These are phyloP conservation scores for Fomitopsis schrenkii DNA, from an alignment of 1,284 basidiomycete genomes.

Conservation along the genomic window DNA sequence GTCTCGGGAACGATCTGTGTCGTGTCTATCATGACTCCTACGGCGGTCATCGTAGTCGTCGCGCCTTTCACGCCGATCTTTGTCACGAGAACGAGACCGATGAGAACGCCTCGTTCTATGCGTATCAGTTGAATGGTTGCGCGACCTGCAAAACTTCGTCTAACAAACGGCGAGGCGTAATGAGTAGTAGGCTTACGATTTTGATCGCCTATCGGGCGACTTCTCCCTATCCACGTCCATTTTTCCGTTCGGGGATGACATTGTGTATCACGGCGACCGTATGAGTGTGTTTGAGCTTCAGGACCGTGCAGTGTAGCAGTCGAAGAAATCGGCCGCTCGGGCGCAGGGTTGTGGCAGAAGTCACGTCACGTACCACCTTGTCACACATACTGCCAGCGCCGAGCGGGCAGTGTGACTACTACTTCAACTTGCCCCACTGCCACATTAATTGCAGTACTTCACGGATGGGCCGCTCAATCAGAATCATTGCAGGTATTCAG, in stretches of 20 bases:
- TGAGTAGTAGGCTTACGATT: slow-evolving; percentile 47
- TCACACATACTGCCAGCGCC: neutral
- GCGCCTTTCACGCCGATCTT: slow-evolving; percentile 37
- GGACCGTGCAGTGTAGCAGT: neutral
- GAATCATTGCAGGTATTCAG: too few species aligned
- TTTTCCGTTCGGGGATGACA: slow-evolving; percentile 42
- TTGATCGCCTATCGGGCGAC: slow-evolving; percentile 50
- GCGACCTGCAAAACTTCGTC: slow-evolving; percentile 40
- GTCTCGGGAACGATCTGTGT: slow-evolving; percentile 45
- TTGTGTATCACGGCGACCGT: slow-evolving; percentile 7
- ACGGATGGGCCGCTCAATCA: too few species aligned
- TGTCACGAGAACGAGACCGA: slow-evolving; percentile 57
- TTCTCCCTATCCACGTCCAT: slow-evolving; percentile 56
- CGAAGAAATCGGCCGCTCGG: neutral
- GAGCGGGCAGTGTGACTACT: too few species aligned
- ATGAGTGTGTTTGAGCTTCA: neutral
- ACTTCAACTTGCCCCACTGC: too few species aligned
- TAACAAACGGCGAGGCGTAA: neutral
- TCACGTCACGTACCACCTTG: neutral
- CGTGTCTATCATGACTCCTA: slow-evolving; percentile 46
- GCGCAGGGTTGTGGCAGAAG: neutral
- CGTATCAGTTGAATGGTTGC: slow-evolving; percentile 71
- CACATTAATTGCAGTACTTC: too few species aligned
- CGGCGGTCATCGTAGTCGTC: slow-evolving; percentile 27
- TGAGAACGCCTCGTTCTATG: slow-evolving; percentile 67